Base-by-base conservation (phyloP, 2,329 filamentous ascomycete genomes). In the Aspergillus puulaauensis region DNA sequence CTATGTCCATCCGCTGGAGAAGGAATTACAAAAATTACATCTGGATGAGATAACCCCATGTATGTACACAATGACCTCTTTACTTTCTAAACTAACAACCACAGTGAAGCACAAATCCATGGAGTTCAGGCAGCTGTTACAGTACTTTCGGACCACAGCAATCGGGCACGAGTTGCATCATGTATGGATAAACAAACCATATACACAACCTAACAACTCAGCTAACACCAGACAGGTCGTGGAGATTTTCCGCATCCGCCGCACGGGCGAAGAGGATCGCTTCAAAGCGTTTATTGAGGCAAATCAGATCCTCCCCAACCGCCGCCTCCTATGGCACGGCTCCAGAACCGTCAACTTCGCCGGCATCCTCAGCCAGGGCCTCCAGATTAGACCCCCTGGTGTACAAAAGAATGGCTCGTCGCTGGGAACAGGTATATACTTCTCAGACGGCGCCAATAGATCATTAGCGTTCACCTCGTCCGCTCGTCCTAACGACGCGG, bases 171-270 rank as follows among this genome's bases (percentile, higher is more conserved):
- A 8, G 7, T 11, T 9, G 27, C 27, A 31, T 31, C 8, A 31
- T 3, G 27, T 31, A 31, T 31, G 27, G 9, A 31, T 11, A 4
- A 31, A 31, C 7, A 31, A 31, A 31, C 27, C 27, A 27, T 27
- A 27, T 27, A 27, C 24, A 27, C 2, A 3, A 31, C 9, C 3
- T 31, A 11, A 9, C 27, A 31, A 6, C 19, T 12, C 6, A 27
- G 27, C 15, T 21, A 17, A 47, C 14, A 0, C 5, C 2, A 1
- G 1, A 2, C 6, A 54, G 33, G 17, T 54, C 3, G 12, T 37
- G 8, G 46, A 55, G 4, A 55, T 55, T n/a, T 55, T 55, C 19
- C 53, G 45, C 8, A 50, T 55, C 17, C 15, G 17, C 11, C 45
- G 53, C 9, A 4, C 5, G 0, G 45, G 46, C 1, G 53, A 55